Base-by-base conservation (phyloP, 306 rosid species). In the Hippophae gyantsensis region DNA sequence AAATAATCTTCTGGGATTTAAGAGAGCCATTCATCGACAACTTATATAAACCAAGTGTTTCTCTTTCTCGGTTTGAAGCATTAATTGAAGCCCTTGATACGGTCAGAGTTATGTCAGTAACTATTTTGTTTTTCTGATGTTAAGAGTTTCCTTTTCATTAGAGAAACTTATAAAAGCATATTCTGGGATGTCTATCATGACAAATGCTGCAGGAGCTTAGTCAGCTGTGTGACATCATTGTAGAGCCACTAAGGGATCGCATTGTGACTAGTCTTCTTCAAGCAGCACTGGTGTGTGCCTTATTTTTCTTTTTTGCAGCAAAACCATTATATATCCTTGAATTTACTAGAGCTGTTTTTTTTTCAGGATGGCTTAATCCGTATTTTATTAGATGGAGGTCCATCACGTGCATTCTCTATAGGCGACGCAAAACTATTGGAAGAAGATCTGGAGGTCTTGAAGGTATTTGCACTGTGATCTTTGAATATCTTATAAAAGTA, bases 231-330 rank as follows among this genome's bases (percentile, higher is more conserved):
- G 87, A 72, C 73, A 75, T 88, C 71, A 86, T 92, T 50, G 95
- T 88, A 72, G 99, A 92, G 74, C 93, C 99, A 59, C 95, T 92
- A 52, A 76, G 99, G 78, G 99, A 92, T 76, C 96, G 81, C 58
- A 73, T 92, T 44, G 99, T 92, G 78, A 92, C 96, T 13, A 88
- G 99, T 79, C 95, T 92, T 64, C 99, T 92, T 82, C 99, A 92
- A 66, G 99, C 99, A 50, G 79, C 99, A 53, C 76, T 92, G 89
- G 99, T 88, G 56, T 57, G 70, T 73, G 65, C 64, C 72, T 61
- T 52, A 56, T 38, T 60, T 55, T 23, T 52, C 58, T 54, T 64
- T 46, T 65, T 51, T 66, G 25, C 23, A 14, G 55, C 46, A 64
- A 72, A 59, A 68, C 52, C 58, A 44, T 59, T 55, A 27, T 32